Base-by-base conservation (phyloP, 192 early-diverging fungal species). In the Diversispora epigaea region DNA sequence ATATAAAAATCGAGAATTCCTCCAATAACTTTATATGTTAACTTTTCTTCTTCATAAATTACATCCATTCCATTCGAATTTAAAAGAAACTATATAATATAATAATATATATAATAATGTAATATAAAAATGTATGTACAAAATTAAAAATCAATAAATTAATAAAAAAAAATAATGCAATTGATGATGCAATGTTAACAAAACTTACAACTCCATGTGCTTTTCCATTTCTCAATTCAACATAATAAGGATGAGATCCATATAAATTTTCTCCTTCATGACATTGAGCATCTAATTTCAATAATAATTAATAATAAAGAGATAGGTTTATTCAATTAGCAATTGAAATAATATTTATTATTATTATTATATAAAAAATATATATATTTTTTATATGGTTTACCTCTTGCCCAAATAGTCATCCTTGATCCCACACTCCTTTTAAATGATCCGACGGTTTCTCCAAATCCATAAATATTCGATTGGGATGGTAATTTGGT, bases 41-140 rank as follows among this genome's bases (percentile, higher is more conserved):
- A 76, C 14, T 82, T 84, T 40, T 64, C 80, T 43, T 60, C 19
- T 40, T 63, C 32, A 4, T 72, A 74, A 45, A 76, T 52, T 45
- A 92, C 81, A 76, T 92, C 90, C 89, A 92, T 89, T 14, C 89
- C 90, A 47, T 92, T 86, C n/a, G 84, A 83, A 70, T 57, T 57
- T 6, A 57, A 19, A n/a, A 57, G n/a, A 19, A 57, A 57, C 55
- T 57, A 57, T 2, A 12, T 12, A 50, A 50, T 50, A 8, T 50
- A 8, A 50, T 57, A 6, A 57, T 57, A n/a, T 57, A 1, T 57
- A 14, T 50, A 12, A 12, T 50, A 50, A n/a, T n/a, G n/a, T n/a
- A n/a, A n/a, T n/a, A n/a, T n/a, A n/a, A n/a, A n/a, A n/a, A n/a
- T n/a, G n/a, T n/a, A n/a, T n/a, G n/a, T n/a, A n/a, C n/a, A 12